These are phyloP conservation scores for Pseudogymnoascus sp. DNA, from an alignment of 2,329 filamentous ascomycete species.

Conservation along the genomic window DNA sequence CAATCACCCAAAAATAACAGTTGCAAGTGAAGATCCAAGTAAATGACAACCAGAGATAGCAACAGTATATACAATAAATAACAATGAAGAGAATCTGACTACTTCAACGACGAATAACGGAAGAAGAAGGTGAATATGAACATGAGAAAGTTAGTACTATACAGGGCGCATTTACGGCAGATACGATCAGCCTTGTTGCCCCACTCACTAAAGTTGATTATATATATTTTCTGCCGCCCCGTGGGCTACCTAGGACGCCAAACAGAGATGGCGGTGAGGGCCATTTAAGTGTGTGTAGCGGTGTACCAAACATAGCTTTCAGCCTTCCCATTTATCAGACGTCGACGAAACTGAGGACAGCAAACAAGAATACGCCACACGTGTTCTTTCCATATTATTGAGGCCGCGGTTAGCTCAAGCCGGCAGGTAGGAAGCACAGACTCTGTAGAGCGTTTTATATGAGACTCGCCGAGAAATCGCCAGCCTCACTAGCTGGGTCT, in stretches of 20 bases:
- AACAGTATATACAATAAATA: not conserved
- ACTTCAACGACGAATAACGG: not conserved
- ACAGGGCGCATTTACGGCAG: not conserved
- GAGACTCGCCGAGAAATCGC: not conserved
- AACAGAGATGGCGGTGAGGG: not conserved
- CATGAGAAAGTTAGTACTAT: not conserved
- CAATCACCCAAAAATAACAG: not conserved
- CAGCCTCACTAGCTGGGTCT: not conserved
- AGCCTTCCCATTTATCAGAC: slow-evolving; percentile 3
- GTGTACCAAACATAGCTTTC: not conserved
- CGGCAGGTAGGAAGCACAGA: not conserved
- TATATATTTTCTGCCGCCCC: not conserved
- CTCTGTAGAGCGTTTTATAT: not conserved
- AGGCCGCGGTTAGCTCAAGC: not conserved
- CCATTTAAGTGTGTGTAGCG: not conserved
- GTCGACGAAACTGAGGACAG: not conserved
- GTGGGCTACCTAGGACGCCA: not conserved
- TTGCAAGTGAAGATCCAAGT: not conserved
- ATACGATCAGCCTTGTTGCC: not conserved
- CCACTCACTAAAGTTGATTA: not conserved
- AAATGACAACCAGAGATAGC: not conserved
- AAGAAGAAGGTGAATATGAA: not conserved
- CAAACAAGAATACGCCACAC: not conserved
- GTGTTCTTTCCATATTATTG: not conserved
- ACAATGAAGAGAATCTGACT: not conserved